phyloP scores from a whole-genome alignment of 2,329 filamentous ascomycete genomes.

The Colletotrichum agaves region DNA sequence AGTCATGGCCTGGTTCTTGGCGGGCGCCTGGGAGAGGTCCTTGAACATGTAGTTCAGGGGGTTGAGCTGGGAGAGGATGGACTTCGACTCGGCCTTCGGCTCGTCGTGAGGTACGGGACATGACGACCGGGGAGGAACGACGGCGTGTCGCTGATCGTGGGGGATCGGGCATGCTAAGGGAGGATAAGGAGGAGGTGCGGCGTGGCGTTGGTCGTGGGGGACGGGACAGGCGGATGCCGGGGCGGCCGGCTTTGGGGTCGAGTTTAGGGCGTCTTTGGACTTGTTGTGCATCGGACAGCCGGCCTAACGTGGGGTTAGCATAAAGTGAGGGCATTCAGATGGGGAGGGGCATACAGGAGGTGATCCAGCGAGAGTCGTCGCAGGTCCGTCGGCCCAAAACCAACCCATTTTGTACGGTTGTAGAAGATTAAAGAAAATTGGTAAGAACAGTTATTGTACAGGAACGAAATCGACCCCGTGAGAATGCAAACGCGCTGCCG shows the following conservation, averaged over 20 bases:
- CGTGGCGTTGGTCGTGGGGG: conserved; percentile 40
- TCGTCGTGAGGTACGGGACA: conserved; percentile 59
- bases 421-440: neutral
- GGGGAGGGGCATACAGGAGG: conserved; percentile 52
- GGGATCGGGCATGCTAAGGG: conserved; percentile 47
- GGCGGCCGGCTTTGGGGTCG: conserved; percentile 41
- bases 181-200: conserved; percentile 43
- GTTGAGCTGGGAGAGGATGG: conserved; percentile 67
- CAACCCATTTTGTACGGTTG: conserved; percentile 62
- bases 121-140: conserved; percentile 48
- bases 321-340: neutral
- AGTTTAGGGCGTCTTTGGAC: conserved; percentile 59
- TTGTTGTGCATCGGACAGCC: conserved; percentile 69
- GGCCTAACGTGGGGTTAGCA: conserved; percentile 51
- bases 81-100: conserved; percentile 50
- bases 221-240: conserved; percentile 46
- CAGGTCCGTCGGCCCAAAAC: conserved; percentile 69
- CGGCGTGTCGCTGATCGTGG: conserved; percentile 39
- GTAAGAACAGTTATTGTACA: neutral
- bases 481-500: neutral
- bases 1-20: conserved; percentile 75
- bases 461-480: neutral
- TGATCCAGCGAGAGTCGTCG: conserved; percentile 42
- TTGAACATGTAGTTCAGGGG: conserved; percentile 96
- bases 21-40: conserved; percentile 82